phyloP scores from a whole-genome alignment of 345 rosid species.

The Syzygium grande region DNA sequence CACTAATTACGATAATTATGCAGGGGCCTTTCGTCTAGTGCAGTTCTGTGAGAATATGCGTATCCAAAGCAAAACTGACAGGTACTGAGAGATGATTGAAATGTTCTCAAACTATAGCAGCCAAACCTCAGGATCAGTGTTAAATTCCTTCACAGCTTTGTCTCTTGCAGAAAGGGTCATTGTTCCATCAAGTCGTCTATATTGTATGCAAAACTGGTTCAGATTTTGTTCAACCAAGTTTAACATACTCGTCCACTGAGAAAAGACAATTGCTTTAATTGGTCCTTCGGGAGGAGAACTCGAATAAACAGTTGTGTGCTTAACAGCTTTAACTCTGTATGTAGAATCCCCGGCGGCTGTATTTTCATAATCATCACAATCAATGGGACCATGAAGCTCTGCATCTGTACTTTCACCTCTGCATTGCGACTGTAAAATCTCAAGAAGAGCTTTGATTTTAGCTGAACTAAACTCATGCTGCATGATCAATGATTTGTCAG shows the following conservation, averaged over 20 bases:
- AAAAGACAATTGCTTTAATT: conserved; percentile 72
- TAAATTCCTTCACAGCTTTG: conserved; percentile 81
- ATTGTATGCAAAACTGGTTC: conserved; percentile 33
- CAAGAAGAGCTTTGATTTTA: conserved; percentile 66
- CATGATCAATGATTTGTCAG: conserved; percentile 29
- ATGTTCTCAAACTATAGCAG: background rate
- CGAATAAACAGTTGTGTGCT: conserved; percentile 27
- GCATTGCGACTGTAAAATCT: conserved; percentile 49
- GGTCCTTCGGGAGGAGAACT: conserved; percentile 31
- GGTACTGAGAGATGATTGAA: background rate
- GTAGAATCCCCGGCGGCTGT: conserved; percentile 1
- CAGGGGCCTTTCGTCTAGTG: background rate
- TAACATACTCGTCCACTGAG: conserved; percentile 96
- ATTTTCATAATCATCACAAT: conserved; percentile 13
- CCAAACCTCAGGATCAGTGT: conserved; percentile 65
- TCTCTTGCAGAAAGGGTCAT: conserved; percentile 76
- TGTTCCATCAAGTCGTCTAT: conserved; percentile 89
- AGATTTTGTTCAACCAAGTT: conserved; percentile 64
- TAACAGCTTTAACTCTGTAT: conserved; percentile 22
- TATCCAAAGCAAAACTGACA: background rate
- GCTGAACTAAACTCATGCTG: conserved; percentile 58
- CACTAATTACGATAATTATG: background rate
- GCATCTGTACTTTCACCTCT: conserved; percentile 20
- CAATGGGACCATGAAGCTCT: conserved; percentile 14
- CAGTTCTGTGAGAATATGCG: background rate